Conservation (phyloP, 1,284 basidiomycete genomes). For the Volvariella volvacea region DNA sequence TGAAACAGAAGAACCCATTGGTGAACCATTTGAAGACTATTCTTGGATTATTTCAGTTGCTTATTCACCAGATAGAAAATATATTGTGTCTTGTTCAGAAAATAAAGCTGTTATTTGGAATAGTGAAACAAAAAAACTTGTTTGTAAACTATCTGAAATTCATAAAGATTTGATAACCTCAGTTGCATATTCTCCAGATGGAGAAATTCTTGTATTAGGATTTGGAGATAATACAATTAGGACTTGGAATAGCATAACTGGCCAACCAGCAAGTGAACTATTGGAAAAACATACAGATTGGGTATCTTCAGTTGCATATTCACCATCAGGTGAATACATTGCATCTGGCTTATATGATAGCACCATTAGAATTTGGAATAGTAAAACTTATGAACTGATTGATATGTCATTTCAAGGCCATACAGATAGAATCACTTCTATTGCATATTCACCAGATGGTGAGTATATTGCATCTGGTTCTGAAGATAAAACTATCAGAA, state of each 20-base stretch:
- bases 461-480: not conserved
- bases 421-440: not conserved
- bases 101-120: conserved; percentile 8
- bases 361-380: conserved; percentile 2
- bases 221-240: conserved; percentile 3
- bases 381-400: not conserved
- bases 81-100: not conserved
- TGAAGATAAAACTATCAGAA: not conserved
- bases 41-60: not conserved
- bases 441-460: not conserved
- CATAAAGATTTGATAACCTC: conserved; percentile 2
- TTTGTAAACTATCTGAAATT: not conserved
- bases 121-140: not conserved
- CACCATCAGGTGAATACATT: not conserved
- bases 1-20: not conserved
- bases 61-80: too few species aligned
- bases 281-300: conserved; percentile 1
- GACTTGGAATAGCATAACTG: conserved; percentile 5
- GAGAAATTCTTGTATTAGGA: conserved; percentile 2
- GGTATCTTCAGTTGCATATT: not conserved
- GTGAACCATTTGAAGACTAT: conserved; percentile 1
- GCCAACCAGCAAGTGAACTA: not conserved
- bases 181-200: too few species aligned
- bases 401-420: not conserved
- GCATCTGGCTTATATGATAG: not conserved